Evolutionary conservation across 345 rosid genomes (phyloP).

Genomic region (Corchorus capsularis): DNA sequence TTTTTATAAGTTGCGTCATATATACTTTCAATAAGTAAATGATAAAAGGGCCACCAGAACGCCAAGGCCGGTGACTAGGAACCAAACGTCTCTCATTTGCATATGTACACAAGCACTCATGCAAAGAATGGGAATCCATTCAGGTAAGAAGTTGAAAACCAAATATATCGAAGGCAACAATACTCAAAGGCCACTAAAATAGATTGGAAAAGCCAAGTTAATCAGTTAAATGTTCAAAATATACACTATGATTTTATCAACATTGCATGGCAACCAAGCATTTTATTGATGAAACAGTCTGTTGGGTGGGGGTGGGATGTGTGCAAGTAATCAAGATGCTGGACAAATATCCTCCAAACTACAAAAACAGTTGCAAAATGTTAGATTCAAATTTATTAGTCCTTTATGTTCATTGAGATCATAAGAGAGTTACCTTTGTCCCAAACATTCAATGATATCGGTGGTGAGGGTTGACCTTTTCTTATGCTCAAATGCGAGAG

Average conservation of each 20-base stretch:
- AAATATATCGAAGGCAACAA: too few relatives aligned
- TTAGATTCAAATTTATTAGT: neutral
- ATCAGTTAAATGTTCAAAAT: neutral
- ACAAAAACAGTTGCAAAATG: conserved; percentile 17
- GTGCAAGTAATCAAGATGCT: conserved; percentile 32
- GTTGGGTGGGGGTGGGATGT: neutral
- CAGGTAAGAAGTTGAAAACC: too few relatives aligned
- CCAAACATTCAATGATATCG: conserved; percentile 75
- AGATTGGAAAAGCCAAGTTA: neutral
- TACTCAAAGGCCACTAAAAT: neutral
- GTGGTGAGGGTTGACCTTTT: conserved; percentile 84
- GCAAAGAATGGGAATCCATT: too few relatives aligned
- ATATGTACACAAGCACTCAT: too few relatives aligned
- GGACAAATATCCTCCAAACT: conserved; percentile 75
- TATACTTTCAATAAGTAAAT: too few relatives aligned
- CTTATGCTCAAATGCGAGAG: conserved; percentile 62
- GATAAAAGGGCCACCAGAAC: too few relatives aligned
- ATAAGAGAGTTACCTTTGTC: conserved; percentile 54
- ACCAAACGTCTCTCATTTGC: too few relatives aligned
- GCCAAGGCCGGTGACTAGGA: too few relatives aligned
- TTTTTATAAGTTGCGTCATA: neutral
- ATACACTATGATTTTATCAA: neutral
- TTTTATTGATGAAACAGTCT: neutral
- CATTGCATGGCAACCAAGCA: neutral
- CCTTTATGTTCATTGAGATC: neutral